Evolutionary conservation across 768 basidiomycete genomes (phyloP), one percentile per base, ranked within the genome.

Genomic region (Termitomyces sp.): DNA sequence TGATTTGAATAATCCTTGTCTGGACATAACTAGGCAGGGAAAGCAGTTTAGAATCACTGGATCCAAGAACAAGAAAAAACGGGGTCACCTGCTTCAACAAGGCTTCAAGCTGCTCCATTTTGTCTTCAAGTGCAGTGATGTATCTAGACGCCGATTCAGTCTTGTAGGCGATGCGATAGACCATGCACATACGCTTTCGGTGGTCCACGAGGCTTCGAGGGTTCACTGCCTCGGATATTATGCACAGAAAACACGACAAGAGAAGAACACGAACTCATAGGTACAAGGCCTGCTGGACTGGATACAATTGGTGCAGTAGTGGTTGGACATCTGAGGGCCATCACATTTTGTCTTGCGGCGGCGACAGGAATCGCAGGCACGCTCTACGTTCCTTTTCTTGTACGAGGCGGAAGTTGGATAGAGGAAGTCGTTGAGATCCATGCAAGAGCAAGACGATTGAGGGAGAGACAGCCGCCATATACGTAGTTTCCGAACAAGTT

Each of bases 151-250:
- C 6, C 28, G 22, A 49, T 18, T 54, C 50, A 49, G 42, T 31
- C 15, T 41, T 26, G 48, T 54, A 49, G 31, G 49, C 49, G 33
- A 56, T 9, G 56, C 42, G 42, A 15, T 31, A 44, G 16, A 51
- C 33, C 44, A 42, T 34, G 33, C 26, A 77, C 85, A 64, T 59
- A 87, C 83, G 82, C 84, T 71, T 87, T 87, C 5, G 86, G 81
- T 24, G 86, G 86, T 0, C 84, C 84, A 54, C 86, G 77, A 57
- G 85, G 85, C 61, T 82, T 82, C 4, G 86, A 86, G 2, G 74
- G 75, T 67, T 86, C 85, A n/a, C 84, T 86, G 54, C 13, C 37
- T 45, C 55, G 9, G 26, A 52, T 39, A 42, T 46, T 22, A 54
- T 33, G 13, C 16, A 49, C 33, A 18, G 29, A 53, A 33, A 31